Conservation (phyloP, 140 eudicot species). For the Ambrosia hybrid region DNA sequence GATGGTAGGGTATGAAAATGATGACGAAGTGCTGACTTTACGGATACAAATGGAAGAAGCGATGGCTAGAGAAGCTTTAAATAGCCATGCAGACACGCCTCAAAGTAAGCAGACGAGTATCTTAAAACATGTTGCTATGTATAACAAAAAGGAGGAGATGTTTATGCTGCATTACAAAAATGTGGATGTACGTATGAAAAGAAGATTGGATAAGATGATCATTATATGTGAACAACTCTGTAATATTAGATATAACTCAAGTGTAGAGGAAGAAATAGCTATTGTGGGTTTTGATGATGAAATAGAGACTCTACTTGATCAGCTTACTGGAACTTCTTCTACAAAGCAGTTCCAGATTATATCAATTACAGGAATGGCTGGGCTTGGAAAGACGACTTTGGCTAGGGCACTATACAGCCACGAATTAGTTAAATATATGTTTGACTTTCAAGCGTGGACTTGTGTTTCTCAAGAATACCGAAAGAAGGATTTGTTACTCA, state of each 20-base stretch:
- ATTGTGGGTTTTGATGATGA: slow-evolving; percentile 24
- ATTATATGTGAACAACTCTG: slow-evolving; percentile 6
- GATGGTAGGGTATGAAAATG: too few species aligned
- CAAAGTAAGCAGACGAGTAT: too few species aligned
- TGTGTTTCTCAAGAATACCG: slow-evolving; percentile 20
- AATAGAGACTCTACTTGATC: background rate
- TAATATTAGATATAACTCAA: slow-evolving; percentile 4
- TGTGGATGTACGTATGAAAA: too few species aligned
- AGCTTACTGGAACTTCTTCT: background rate
- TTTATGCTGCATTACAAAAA: too few species aligned
- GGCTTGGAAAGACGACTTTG: slow-evolving; percentile 45
- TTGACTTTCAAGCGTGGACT: slow-evolving; percentile 26
- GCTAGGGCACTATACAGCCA: slow-evolving; percentile 21
- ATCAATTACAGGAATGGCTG: slow-evolving; percentile 37
- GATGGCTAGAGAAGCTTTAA: too few species aligned
- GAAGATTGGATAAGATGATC: background rate
- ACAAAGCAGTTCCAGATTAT: background rate
- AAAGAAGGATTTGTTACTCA: background rate
- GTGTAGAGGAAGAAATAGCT: too few species aligned
- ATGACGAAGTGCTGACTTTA: too few species aligned
- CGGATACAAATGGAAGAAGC: background rate
- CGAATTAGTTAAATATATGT: background rate
- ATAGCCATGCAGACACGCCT: too few species aligned
- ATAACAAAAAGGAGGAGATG: too few species aligned
- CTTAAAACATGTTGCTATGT: too few species aligned